phyloP scores from a whole-genome alignment of 2,329 filamentous ascomycete genomes.

The Amylocarpus encephaloides region DNA sequence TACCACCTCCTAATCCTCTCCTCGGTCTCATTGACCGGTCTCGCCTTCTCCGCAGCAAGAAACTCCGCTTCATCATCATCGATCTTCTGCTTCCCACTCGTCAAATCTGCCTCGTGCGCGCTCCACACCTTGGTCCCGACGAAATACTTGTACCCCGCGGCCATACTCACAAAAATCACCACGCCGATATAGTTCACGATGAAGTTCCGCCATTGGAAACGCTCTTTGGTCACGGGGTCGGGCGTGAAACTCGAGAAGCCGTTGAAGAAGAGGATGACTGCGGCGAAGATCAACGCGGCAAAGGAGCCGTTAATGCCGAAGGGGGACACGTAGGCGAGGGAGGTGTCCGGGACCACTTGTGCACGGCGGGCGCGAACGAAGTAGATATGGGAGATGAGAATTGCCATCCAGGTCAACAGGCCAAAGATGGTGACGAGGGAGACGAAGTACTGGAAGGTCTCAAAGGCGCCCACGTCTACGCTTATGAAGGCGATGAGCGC shows the following conservation, averaged over 20 bases:
- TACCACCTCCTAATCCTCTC: constrained; percentile 17
- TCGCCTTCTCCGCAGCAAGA: constrained; percentile 20
- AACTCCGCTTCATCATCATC: constrained; percentile 50
- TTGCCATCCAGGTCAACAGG: constrained; percentile 31
- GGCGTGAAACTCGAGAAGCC: constrained; percentile 69
- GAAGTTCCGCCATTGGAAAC: constrained; percentile 60
- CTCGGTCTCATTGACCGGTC: constrained; percentile 12
- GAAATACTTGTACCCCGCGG: constrained; percentile 49
- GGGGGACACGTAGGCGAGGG: constrained; percentile 61
- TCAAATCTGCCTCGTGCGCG: constrained; percentile 48
- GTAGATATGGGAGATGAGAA: constrained; percentile 60
- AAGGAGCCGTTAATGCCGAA: constrained; percentile 67
- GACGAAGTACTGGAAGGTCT: constrained; percentile 66
- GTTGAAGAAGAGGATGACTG: constrained; percentile 73
- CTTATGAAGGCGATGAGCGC: constrained; percentile 64
- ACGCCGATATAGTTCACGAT: constrained; percentile 59
- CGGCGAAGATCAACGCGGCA: constrained; percentile 62
- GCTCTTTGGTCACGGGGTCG: constrained; percentile 35
- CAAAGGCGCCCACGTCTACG: constrained; percentile 48
- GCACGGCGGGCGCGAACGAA: constrained; percentile 58
- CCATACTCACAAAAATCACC: constrained; percentile 53
- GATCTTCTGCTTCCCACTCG: constrained; percentile 51
- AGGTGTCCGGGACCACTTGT: constrained; percentile 50
- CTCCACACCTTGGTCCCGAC: constrained; percentile 39
- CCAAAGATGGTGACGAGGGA: constrained; percentile 49